Evolutionary conservation across 2,329 filamentous ascomycete species (phyloP).

Genomic region (Fusarium torreyae): DNA sequence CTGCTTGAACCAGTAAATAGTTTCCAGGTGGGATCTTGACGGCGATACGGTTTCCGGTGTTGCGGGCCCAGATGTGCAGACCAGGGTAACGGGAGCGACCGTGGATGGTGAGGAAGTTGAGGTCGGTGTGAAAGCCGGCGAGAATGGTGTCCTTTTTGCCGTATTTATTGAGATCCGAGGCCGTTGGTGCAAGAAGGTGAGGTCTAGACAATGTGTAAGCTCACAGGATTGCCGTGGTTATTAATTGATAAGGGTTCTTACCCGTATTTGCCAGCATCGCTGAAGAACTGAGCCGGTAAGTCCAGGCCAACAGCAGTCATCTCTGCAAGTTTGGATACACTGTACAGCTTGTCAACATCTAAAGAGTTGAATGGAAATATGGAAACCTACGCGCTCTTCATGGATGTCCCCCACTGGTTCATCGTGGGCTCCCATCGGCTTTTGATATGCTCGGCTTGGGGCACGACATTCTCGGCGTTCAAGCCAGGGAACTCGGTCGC

Average conservation of each 20-base stretch:
- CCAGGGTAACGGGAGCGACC: conserved; percentile 74
- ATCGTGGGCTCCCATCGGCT: conserved; percentile 68
- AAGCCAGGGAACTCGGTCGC: conserved; percentile 69
- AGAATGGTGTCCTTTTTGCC: conserved; percentile 70
- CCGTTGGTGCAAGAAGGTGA: conserved; percentile 73
- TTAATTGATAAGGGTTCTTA: conserved; percentile 42
- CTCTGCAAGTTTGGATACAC: conserved; percentile 69
- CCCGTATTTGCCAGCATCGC: conserved; percentile 70
- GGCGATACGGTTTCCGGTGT: conserved; percentile 71
- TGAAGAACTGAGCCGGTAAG: conserved; percentile 67
- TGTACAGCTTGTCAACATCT: conserved; percentile 38
- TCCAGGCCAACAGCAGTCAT: conserved; percentile 72
- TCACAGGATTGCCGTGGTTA: background rate
- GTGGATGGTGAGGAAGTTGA: conserved; percentile 77
- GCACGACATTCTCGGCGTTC: conserved; percentile 70
- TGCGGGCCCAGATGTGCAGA: conserved; percentile 74
- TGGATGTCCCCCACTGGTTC: conserved; percentile 71
- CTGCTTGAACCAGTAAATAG: conserved; percentile 73
- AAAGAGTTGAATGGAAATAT: background rate
- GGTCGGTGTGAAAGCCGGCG: conserved; percentile 75
- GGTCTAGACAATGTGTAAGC: conserved; percentile 57
- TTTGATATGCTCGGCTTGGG: conserved; percentile 64
- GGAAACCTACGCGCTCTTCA: conserved; percentile 70
- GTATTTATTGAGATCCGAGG: conserved; percentile 70
- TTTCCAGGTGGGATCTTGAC: conserved; percentile 72